Conservation (phyloP, 805 yeast genomes). For the Saturnispora diversa region DNA sequence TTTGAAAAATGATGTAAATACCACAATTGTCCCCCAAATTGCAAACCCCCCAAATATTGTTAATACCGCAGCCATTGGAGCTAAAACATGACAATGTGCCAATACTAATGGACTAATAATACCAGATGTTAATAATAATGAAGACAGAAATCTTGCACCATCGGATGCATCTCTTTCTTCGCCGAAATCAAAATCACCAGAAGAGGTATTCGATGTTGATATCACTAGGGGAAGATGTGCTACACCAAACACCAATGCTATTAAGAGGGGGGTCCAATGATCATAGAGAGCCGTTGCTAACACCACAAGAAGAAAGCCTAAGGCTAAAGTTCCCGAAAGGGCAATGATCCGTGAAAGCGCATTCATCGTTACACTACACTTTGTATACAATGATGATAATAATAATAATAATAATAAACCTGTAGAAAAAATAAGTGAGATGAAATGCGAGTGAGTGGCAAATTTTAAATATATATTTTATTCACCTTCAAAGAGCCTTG, state of each 20-base stretch:
- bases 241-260: constrained; percentile 49
- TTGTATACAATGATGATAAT: no score
- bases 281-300: constrained; percentile 82
- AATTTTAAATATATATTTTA: no score
- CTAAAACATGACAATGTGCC: constrained; percentile 66
- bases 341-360: constrained; percentile 75
- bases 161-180: constrained; percentile 2
- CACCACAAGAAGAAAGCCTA: constrained; percentile 83
- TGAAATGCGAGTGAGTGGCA: no score
- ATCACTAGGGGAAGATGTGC: constrained; percentile 70
- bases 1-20: constrained; percentile 73
- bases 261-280: constrained; percentile 85
- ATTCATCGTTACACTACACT: no score
- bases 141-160: constrained; percentile 71
- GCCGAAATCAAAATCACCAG: constrained; percentile 39
- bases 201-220: constrained; percentile 37
- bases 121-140: constrained; percentile 69
- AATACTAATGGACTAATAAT: constrained; percentile 65
- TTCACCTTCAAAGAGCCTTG: no score
- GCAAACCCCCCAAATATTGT: constrained; percentile 78
- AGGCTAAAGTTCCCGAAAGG: constrained; percentile 68
- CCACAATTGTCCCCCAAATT: constrained; percentile 74
- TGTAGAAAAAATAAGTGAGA: not conserved
- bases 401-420: no score
- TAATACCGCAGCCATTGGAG: constrained; percentile 63